phyloP scores from a whole-genome alignment of 2,329 filamentous ascomycete genomes.

The Colletotrichum phormii region DNA sequence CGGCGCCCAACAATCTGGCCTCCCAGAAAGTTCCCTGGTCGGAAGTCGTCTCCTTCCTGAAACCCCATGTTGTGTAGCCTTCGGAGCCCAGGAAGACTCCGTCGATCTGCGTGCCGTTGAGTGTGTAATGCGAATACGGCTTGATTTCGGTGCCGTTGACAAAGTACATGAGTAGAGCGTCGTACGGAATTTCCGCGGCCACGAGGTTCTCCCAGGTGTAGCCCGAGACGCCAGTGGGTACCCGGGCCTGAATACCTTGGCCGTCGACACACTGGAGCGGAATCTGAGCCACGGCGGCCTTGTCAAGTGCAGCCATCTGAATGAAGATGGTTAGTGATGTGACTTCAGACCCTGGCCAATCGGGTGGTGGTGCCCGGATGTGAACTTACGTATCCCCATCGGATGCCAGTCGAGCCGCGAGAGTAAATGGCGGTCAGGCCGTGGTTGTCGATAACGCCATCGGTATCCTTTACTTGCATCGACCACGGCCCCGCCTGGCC shows the following conservation, averaged over 20 bases:
- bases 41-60: neutral
- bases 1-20: slow-evolving; percentile 12
- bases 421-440: neutral
- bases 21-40: neutral
- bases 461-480: neutral
- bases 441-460: slow-evolving; percentile 6
- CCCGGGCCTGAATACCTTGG: neutral
- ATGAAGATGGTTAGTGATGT: neutral
- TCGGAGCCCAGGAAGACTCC: slow-evolving; percentile 16
- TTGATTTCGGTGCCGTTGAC: neutral
- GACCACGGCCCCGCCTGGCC: slow-evolving; percentile 21
- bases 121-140: slow-evolving; percentile 11
- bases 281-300: slow-evolving; percentile 2
- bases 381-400: slow-evolving; percentile 21
- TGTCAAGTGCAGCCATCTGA: slow-evolving; percentile 20
- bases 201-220: slow-evolving; percentile 23
- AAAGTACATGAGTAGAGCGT: slow-evolving; percentile 19
- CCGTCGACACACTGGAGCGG: slow-evolving; percentile 16
- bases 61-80: slow-evolving; percentile 4
- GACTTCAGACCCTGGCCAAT: neutral
- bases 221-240: slow-evolving; percentile 5
- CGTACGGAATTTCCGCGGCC: slow-evolving; percentile 16
- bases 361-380: neutral
- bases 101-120: slow-evolving; percentile 1
- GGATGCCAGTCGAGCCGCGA: slow-evolving; percentile 13